Evolutionary conservation across 768 basidiomycete genomes (phyloP).

Genomic region (Sarcodon aspratus): DNA sequence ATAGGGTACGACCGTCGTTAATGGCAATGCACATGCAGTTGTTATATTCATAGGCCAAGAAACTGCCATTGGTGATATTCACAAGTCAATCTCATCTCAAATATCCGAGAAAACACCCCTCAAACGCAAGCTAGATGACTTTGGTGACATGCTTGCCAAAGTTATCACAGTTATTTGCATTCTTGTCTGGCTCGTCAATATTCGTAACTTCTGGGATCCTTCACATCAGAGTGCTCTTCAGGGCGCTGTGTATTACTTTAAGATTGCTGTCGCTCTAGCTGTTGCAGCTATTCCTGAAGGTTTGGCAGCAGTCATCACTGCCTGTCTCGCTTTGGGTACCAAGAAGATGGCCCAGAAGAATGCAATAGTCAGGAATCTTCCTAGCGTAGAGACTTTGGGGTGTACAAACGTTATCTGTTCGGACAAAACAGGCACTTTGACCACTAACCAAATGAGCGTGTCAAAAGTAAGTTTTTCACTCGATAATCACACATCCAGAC

Average conservation of each 20-base stretch:
- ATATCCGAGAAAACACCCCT: slow-evolving; percentile 94
- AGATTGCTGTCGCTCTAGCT: slow-evolving; percentile 97
- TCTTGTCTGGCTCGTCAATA: slow-evolving; percentile 96
- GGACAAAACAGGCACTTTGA: slow-evolving; percentile 95
- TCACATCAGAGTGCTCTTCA: slow-evolving; percentile 84
- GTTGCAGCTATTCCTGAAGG: slow-evolving; percentile 99
- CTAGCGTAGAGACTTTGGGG: slow-evolving; percentile 93
- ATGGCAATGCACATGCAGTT: slow-evolving; percentile 78
- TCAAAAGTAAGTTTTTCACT: slow-evolving; percentile 41
- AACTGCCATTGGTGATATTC: slow-evolving; percentile 95
- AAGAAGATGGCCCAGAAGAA: slow-evolving; percentile 99
- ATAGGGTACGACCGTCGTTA: slow-evolving; percentile 93
- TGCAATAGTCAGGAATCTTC: slow-evolving; percentile 92
- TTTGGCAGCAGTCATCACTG: slow-evolving; percentile 96
- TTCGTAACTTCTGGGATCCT: slow-evolving; percentile 93
- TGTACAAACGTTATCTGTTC: slow-evolving; percentile 99
- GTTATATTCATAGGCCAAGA: slow-evolving; percentile 79
- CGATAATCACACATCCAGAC: not conserved
- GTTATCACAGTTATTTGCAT: slow-evolving; percentile 96
- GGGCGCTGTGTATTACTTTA: slow-evolving; percentile 98
- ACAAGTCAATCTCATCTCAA: slow-evolving; percentile 89
- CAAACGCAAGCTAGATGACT: slow-evolving; percentile 96
- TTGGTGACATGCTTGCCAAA: slow-evolving; percentile 94
- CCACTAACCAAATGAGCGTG: slow-evolving; percentile 97
- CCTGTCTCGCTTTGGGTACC: slow-evolving; percentile 90